Evolutionary conservation across 306 rosid genomes (phyloP).

Genomic region (Fagus sylvatica): DNA sequence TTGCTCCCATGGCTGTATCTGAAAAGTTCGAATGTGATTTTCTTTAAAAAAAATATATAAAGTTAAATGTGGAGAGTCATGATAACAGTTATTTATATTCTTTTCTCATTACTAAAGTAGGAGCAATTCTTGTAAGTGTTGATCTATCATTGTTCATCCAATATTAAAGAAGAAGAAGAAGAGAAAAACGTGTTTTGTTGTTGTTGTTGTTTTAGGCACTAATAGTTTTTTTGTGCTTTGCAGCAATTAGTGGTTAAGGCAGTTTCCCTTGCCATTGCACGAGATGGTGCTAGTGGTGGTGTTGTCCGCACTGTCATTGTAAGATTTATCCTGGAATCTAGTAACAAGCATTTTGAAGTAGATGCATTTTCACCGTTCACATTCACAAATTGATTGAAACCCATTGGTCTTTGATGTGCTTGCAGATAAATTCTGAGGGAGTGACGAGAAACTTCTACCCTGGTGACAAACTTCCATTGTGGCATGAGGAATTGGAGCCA

Average conservation of each 20-base stretch:
- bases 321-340: constrained; percentile 25
- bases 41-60: too few relatives aligned
- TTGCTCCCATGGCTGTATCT: too few relatives aligned
- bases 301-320: constrained; percentile 94
- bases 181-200: too few relatives aligned
- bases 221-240: constrained; percentile 9
- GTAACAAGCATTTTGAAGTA: background rate
- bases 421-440: constrained; percentile 89
- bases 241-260: constrained; percentile 92
- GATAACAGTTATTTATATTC: too few relatives aligned
- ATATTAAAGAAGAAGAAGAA: too few relatives aligned
- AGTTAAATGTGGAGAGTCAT: too few relatives aligned
- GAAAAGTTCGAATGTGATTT: too few relatives aligned
- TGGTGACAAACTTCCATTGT: constrained; percentile 74
- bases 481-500: constrained; percentile 96
- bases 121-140: background rate
- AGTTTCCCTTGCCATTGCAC: constrained; percentile 94
- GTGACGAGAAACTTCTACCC: constrained; percentile 83
- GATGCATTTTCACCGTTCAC: background rate
- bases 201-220: background rate
- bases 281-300: constrained; percentile 99
- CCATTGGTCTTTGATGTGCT: constrained; percentile 1
- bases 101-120: background rate
- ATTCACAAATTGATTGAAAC: background rate
- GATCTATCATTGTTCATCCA: background rate